Percentiles rank a stretch among this genome's conserved stretches.
These are phyloP conservation scores for Sisymbrium altissimum DNA, from an alignment of 345 rosid genomes.

Conservation along the genomic window DNA sequence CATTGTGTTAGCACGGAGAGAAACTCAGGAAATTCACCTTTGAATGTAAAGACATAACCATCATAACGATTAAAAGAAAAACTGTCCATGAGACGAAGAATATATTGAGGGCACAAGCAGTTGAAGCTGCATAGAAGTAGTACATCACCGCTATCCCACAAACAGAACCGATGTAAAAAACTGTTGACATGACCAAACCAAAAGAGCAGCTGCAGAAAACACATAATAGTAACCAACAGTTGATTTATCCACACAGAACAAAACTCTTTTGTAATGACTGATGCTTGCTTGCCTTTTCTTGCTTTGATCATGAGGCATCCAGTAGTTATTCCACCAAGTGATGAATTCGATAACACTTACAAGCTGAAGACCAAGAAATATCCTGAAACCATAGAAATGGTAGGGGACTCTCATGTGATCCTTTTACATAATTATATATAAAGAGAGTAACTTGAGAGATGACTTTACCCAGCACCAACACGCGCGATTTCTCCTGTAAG, in stretches of 20 bases:
- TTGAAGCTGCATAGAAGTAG: slow-evolving; percentile 45
- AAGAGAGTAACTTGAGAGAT: background rate
- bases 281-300: slow-evolving; percentile 50
- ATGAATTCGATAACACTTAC: slow-evolving; percentile 80
- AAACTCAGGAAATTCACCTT: slow-evolving; percentile 42
- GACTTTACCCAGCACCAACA: slow-evolving; percentile 74
- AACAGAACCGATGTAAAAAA: slow-evolving; percentile 53
- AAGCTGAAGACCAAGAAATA: slow-evolving; percentile 84
- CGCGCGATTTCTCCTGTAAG: slow-evolving; percentile 94
- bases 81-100: slow-evolving; percentile 81
- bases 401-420: background rate
- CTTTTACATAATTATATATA: background rate
- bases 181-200: slow-evolving; percentile 58
- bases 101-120: slow-evolving; percentile 59
- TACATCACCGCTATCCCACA: slow-evolving; percentile 60
- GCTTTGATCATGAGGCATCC: slow-evolving; percentile 60
- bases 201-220: slow-evolving; percentile 53
- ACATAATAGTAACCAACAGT: background rate
- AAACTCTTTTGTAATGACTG: background rate
- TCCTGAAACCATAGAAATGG: slow-evolving; percentile 33
- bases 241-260: background rate
- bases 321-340: slow-evolving; percentile 83
- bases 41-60: slow-evolving; percentile 68
- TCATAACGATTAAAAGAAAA: slow-evolving; percentile 59
- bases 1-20: background rate